phyloP scores from a whole-genome alignment of 305 asterid genomes.

The Andrographis paniculata region DNA sequence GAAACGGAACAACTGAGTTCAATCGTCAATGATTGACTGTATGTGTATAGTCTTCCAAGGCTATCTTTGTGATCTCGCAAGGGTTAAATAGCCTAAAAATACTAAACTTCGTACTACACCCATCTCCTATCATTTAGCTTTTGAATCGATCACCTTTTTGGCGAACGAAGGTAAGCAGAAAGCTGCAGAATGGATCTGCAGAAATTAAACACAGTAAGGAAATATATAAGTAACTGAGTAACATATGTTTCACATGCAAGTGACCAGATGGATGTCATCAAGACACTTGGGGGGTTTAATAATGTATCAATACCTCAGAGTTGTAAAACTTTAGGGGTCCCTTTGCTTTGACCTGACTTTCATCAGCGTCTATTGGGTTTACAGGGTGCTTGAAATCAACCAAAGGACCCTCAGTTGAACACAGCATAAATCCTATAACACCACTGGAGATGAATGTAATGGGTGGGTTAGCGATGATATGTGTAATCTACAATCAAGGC shows the following conservation, averaged over 20 bases:
- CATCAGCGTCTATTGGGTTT: slow-evolving; percentile 35
- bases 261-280: too few relatives aligned
- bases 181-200: slow-evolving; percentile 82
- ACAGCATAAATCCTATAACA: slow-evolving; percentile 45
- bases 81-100: too few relatives aligned
- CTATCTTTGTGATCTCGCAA: too few relatives aligned
- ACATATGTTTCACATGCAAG: background rate
- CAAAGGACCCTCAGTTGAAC: slow-evolving; percentile 36
- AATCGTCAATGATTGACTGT: too few relatives aligned
- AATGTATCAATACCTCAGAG: slow-evolving; percentile 29
- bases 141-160: slow-evolving; percentile 62
- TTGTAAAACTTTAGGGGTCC: slow-evolving; percentile 42
- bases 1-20: too few relatives aligned
- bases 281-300: too few relatives aligned
- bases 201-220: background rate
- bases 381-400: slow-evolving; percentile 35
- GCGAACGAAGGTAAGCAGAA: slow-evolving; percentile 94
- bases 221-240: background rate
- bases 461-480: too few relatives aligned
- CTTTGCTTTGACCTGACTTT: slow-evolving; percentile 25
- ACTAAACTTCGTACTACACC: too few relatives aligned
- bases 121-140: slow-evolving; percentile 23
- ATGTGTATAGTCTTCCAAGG: background rate
- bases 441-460: slow-evolving; percentile 22
- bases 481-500: too few relatives aligned